These are phyloP conservation scores for Fusarium sp. DNA, from an alignment of 2,329 filamentous ascomycete species.

Conservation along the genomic window DNA sequence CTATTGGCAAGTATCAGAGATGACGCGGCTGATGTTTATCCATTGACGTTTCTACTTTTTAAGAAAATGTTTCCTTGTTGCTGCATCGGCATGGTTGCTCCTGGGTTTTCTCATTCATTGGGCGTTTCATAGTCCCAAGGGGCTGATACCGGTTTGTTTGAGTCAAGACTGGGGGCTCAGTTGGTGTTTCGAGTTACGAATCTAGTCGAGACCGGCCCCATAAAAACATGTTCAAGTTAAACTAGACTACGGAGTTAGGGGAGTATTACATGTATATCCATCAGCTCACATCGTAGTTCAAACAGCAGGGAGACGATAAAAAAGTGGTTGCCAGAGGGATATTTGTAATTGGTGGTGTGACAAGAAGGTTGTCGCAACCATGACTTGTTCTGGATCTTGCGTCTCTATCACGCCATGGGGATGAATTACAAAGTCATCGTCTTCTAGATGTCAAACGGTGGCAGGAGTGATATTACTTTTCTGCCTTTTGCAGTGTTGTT, in stretches of 20 bases:
- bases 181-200: conserved; percentile 26
- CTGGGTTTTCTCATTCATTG: conserved; percentile 31
- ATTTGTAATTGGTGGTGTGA: conserved; percentile 28
- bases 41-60: conserved; percentile 15
- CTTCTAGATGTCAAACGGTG: too few species aligned
- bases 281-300: not conserved
- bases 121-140: conserved; percentile 38
- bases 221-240: conserved; percentile 12
- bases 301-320: not conserved
- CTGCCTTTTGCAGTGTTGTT: too few species aligned
- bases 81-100: conserved; percentile 15
- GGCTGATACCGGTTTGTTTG: conserved; percentile 22
- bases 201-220: conserved; percentile 20
- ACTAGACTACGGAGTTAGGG: not conserved
- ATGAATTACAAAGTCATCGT: not conserved
- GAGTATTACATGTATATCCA: conserved; percentile 12
- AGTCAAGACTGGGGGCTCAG: conserved; percentile 25
- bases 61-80: conserved; percentile 35
- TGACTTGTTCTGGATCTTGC: conserved; percentile 8
- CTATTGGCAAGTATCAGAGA: conserved; percentile 22
- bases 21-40: conserved; percentile 41
- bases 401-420: conserved; percentile 8
- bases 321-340: conserved; percentile 12
- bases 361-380: conserved; percentile 8
- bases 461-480: too few species aligned